Evolutionary conservation across 345 rosid genomes (phyloP), one percentile per base, ranked within the genome.

Genomic region (Populus ilicifolia): DNA sequence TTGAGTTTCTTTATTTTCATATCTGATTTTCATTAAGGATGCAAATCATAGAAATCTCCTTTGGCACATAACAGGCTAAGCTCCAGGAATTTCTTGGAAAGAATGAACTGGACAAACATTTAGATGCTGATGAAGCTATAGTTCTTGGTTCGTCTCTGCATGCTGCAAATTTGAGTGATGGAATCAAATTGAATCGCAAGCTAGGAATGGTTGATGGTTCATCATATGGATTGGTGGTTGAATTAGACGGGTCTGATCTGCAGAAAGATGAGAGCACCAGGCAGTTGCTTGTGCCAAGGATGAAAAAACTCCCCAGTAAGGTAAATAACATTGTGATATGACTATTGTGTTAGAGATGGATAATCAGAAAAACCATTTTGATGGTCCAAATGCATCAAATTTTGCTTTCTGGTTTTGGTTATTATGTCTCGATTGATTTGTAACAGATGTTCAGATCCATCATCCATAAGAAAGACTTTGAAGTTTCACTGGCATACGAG

Each of bases 121-220:
- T 96, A 73, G 99, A 96, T 89, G 97, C 99, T 75, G 99, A 96
- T 86, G 99, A 96, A 86, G 99, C 98, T 65, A 88, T 91, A 80
- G 99, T 90, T 86, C 97, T 96, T 46, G 99, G 99, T 78, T 82
- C 97, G 33, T 77, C 99, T n/a, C 82, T 96, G 50, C 91, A 86
- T 88, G 98, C 99, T 77, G 99, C 99, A 75, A 96, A 96, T 88
- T 77, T 96, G 80, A 96, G 99, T 83, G 99, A 96, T 89, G 97
- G 98, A 80, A 96, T 96, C 80, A 94, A 92, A 84, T 85, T 94
- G 89, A 89, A 96, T 73, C 93, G 98, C 79, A 94, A 90, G 87
- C 90, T 96, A 72, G 99, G 99, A 72, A 90, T 96, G 86, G 71
- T 94, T 76, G 99, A 96, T 87, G 99, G 97, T 81, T 91, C 98